Percentiles rank a stretch among this genome's conserved stretches.
phyloP scores from a whole-genome alignment of 2,329 filamentous ascomycete genomes.

The Dothiorella sarmentorum region DNA sequence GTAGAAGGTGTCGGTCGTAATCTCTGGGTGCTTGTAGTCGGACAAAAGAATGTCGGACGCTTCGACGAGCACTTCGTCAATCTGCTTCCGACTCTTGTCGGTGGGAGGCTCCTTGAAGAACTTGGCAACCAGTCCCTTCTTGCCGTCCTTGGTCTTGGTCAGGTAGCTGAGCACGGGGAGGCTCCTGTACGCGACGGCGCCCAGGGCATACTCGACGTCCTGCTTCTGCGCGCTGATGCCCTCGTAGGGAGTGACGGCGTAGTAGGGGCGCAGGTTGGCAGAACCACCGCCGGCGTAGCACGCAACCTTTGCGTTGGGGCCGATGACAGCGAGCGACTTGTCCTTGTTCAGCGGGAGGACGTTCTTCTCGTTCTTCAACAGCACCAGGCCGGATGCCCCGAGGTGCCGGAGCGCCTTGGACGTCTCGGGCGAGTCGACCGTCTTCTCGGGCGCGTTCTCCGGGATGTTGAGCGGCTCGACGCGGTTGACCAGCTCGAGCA shows the following conservation, averaged over 20 bases:
- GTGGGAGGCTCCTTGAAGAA: constrained; percentile 19
- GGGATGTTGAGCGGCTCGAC: constrained; percentile 59
- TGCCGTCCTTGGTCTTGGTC: constrained; percentile 9
- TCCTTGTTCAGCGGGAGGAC: constrained; percentile 63
- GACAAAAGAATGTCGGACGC: constrained; percentile 17
- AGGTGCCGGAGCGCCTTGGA: constrained; percentile 61
- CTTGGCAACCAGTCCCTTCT: background rate
- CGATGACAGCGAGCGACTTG: constrained; percentile 66
- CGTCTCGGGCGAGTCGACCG: constrained; percentile 56
- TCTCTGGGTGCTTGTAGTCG: constrained; percentile 19
- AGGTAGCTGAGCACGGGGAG: constrained; percentile 29
- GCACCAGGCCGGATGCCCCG: constrained; percentile 64
- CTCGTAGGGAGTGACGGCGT: constrained; percentile 29
- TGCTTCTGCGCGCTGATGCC: constrained; percentile 21
- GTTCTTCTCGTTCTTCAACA: constrained; percentile 67
- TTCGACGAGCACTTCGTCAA: constrained; percentile 18
- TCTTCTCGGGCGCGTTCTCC: constrained; percentile 53
- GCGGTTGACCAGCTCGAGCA: constrained; percentile 65
- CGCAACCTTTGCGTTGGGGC: constrained; percentile 61
- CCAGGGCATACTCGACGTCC: constrained; percentile 51
- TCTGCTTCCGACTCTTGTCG: background rate
- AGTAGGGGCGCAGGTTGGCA: constrained; percentile 28
- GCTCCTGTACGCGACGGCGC: constrained; percentile 62
- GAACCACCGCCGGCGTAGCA: constrained; percentile 35
- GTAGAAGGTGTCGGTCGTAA: constrained; percentile 18